These are phyloP conservation scores for Fomes fomentarius DNA, from an alignment of 1,284 basidiomycete species.

Conservation along the genomic window DNA sequence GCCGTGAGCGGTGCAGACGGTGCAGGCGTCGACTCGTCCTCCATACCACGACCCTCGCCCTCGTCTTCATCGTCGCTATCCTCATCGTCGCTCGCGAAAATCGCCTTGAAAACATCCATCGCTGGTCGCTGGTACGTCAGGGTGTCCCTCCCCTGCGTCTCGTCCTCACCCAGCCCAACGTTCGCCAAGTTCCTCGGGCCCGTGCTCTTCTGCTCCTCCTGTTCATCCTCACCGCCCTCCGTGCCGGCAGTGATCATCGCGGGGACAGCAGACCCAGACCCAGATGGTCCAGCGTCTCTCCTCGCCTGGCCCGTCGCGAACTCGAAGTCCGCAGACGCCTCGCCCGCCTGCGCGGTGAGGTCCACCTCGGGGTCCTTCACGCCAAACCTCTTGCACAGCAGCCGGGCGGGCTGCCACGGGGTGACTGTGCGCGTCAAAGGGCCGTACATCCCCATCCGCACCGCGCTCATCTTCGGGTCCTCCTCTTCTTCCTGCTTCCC, in stretches of 20 bases:
- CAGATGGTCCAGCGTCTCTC: constrained; percentile 11
- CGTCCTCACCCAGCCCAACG: constrained; percentile 88
- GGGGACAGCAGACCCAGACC: constrained; percentile 19
- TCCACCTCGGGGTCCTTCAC: constrained; percentile 78
- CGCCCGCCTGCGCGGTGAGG: constrained; percentile 21
- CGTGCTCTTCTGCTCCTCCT: constrained; percentile 16
- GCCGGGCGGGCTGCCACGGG: constrained; percentile 77
- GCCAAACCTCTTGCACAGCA: constrained; percentile 95
- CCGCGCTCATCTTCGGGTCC: constrained; percentile 81
- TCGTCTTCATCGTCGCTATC: constrained; percentile 70
- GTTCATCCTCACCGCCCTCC: not conserved
- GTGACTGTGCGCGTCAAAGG: constrained; percentile 76
- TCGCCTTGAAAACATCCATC: constrained; percentile 95
- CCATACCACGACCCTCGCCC: constrained; percentile 1
- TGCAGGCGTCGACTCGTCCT: not conserved
- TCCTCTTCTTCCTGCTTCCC: constrained; percentile 51
- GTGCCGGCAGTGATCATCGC: constrained; percentile 27
- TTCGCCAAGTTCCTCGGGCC: constrained; percentile 64
- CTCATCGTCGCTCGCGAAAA: constrained; percentile 90
- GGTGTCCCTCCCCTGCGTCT: constrained; percentile 83
- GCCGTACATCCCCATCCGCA: constrained; percentile 87
- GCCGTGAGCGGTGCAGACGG: not conserved
- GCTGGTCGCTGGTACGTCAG: constrained; percentile 86
- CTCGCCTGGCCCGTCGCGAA: constrained; percentile 23
- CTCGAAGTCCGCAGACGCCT: constrained; percentile 19